Conservation (phyloP, 108 stramenopile genomes). For the Cyclotella baltica region DNA sequence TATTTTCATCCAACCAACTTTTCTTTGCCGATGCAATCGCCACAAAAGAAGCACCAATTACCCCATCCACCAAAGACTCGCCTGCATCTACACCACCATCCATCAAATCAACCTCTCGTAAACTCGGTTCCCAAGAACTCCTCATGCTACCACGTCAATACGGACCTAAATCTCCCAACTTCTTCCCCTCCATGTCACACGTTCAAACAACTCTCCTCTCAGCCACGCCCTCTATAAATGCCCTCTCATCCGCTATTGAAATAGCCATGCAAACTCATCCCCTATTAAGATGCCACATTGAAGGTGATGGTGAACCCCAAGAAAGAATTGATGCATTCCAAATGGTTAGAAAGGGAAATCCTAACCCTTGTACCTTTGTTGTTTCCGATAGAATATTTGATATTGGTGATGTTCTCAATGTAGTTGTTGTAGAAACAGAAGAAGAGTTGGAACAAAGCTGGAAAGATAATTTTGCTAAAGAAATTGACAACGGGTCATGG, state of each 20-base stretch:
- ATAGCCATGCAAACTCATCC: constrained; percentile 80
- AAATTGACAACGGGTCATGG: constrained; percentile 79
- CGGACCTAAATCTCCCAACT: constrained; percentile 48
- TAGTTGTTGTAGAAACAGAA: constrained; percentile 76
- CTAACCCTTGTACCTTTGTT: constrained; percentile 80
- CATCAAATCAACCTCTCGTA: constrained; percentile 27
- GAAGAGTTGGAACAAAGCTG: constrained; percentile 72
- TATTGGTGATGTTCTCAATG: constrained; percentile 57
- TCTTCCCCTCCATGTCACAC: constrained; percentile 85
- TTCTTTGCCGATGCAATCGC: constrained; percentile 23
- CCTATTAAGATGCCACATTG: constrained; percentile 62
- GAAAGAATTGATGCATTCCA: constrained; percentile 84
- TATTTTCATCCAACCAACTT: constrained; percentile 2
- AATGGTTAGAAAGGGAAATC: constrained; percentile 88
- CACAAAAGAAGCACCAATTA: neutral
- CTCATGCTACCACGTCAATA: constrained; percentile 91
- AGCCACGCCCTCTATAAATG: constrained; percentile 66
- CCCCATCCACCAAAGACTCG: neutral
- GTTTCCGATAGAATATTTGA: constrained; percentile 40
- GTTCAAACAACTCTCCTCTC: constrained; percentile 59
- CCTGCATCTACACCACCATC: neutral
- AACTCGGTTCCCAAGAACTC: constrained; percentile 88
- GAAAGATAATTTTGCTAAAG: constrained; percentile 59
- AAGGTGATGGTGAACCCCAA: constrained; percentile 81
- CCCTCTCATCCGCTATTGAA: constrained; percentile 65